Evolutionary conservation across 2,329 filamentous ascomycete species (phyloP), one percentile per base, ranked within the genome.

Genomic region (Hymenoscyphus infarciens): DNA sequence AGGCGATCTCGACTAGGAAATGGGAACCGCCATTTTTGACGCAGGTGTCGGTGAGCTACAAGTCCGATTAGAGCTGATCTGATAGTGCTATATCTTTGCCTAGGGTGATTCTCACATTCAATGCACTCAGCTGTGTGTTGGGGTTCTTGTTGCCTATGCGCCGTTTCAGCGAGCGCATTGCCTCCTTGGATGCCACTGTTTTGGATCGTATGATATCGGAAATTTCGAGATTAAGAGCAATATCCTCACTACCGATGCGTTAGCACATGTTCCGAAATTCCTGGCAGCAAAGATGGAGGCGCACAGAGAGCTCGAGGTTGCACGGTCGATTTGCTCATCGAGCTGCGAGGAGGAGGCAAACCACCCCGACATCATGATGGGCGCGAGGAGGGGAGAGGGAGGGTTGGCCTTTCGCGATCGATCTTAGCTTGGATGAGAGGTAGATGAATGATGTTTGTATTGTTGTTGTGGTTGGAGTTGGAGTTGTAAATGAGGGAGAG

Each of bases 131-230:
- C 80, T 99, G 95, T 39, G 95, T 88, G 76, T 99, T 99, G 39
- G 95, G 95, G 74, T 99, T 99, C 82, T 93, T 96, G 82, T 97
- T 92, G 77, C 91, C 92, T 81, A 99, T 92, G 75, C 95, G 88
- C 75, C 87, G 87, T 80, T 97, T 98, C 73, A 99, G 81, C 53
- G 92, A 94, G 75, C 92, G 91, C 95, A 99, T 99, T 66, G 95
- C 95, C 78, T 99, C 95, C 77, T 94, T 97, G 60, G 95, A 94
- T 76, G 93, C 92, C 58, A 99, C 94, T 19, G 92, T 96, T 81
- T 98, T 98, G 73, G 93, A 98, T 71, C 95, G 87, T 77, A 99
- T 97, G 71, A 96, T 82, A 80, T 99, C 95, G 76, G 94, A 97
- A 71, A 99, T 98, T 78, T 99, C 95, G 73, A 99, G 87, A 76